A percentile compares a stretch with the other conserved stretches of the same genome.
Conservation (phyloP, 108 stramenopile species). For the Epipyxis sp. region DNA sequence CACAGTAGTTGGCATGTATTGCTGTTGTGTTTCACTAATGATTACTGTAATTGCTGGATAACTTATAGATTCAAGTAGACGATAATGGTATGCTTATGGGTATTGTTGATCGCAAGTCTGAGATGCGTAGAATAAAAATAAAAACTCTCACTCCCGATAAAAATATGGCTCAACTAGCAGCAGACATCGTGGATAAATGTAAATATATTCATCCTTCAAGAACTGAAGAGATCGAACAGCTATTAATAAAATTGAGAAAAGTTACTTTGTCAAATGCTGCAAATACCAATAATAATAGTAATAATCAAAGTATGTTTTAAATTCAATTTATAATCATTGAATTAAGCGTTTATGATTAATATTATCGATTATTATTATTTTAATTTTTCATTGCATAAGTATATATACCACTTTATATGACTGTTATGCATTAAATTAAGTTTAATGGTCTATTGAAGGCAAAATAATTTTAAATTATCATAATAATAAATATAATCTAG, state of each 20-base stretch:
- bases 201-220: constrained; percentile 54
- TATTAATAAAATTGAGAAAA: constrained; percentile 25
- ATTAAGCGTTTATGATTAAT: too few relatives aligned
- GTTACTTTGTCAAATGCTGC: neutral
- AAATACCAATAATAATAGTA: neutral
- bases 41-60: neutral
- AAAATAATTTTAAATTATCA: too few relatives aligned
- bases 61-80: constrained; percentile 42
- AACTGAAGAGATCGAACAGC: constrained; percentile 25
- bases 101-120: constrained; percentile 17
- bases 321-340: too few relatives aligned
- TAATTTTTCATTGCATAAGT: too few relatives aligned
- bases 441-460: too few relatives aligned
- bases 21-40: neutral
- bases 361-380: too few relatives aligned
- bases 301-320: too few relatives aligned
- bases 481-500: too few relatives aligned
- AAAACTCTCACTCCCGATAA: constrained; percentile 10
- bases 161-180: constrained; percentile 49
- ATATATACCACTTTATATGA: too few relatives aligned
- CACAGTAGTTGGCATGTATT: constrained; percentile 18
- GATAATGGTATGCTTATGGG: constrained; percentile 13
- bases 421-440: too few relatives aligned
- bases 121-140: constrained; percentile 12
- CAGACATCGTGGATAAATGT: constrained; percentile 57